Base-by-base conservation (phyloP, 768 basidiomycete genomes). In the Russula earlei region DNA sequence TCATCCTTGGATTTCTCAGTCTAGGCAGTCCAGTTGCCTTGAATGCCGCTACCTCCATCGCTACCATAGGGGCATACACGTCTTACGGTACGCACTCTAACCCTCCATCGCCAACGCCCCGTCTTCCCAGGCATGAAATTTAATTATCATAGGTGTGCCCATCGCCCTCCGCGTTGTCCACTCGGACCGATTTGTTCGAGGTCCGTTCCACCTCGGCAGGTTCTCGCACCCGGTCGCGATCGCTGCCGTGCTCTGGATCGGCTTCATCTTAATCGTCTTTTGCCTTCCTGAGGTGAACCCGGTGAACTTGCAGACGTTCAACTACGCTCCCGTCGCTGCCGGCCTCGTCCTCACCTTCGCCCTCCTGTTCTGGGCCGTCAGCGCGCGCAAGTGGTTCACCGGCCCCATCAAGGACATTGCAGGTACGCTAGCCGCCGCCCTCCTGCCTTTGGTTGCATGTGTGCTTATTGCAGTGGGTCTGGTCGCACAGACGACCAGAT, bases 41-140 rank as follows among this genome's bases (percentile, higher is more conserved):
- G 63, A 64, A 74, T 1, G 76, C 77, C 7, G 76, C 75, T 2
- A 77, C 76, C 0, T 72, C 70, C 49, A 85, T 86, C 49, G 83
- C 85, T 0, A 86, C 85, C 0, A 87, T 87, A 52, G 87, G 86
- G 0, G 70, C 87, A 11, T 88, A 88, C 64, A 84, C 84, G 34
- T 85, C 83, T 0, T 91, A 88, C 64, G 84, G 82, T 77, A 55
- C 29, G 72, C 62, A 20, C 7, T 12, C 14, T 27, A 9, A 33
- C 31, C n/a, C n/a, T 33, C 15, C 24, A 20, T 24, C 31, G n/a
- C n/a, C n/a, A n/a, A n/a, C 12, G 17, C 27, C 34, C 27, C 4
- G 4, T 34, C 4, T 9, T 15, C 34, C 34, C 14, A 36, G 34
- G 11, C 4, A 36, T 2, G 34, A 14, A 33, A 11, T 3, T 7